phyloP scores from a whole-genome alignment of 2,329 filamentous ascomycete species.

The Ophiostoma novo-ulmi region DNA sequence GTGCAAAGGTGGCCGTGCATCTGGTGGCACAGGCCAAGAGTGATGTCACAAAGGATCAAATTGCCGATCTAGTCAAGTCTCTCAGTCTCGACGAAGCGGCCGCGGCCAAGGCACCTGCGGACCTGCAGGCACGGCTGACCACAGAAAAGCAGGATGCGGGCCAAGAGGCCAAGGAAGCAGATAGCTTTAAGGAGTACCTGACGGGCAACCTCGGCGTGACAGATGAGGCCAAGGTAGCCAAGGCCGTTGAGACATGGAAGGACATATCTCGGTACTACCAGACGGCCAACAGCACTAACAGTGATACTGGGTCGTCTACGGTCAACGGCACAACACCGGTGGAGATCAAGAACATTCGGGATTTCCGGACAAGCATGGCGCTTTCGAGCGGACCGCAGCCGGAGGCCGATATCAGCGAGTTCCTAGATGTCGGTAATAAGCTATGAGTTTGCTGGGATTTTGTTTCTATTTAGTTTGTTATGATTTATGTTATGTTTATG shows the following conservation, averaged over 20 bases:
- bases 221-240: slow-evolving; percentile 44
- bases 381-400: slow-evolving; percentile 69
- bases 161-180: slow-evolving; percentile 46
- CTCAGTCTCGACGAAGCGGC: slow-evolving; percentile 35
- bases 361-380: slow-evolving; percentile 71
- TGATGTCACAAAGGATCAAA: slow-evolving; percentile 41
- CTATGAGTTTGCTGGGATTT: slow-evolving; percentile 44
- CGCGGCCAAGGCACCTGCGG: slow-evolving; percentile 32
- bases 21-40: slow-evolving; percentile 66
- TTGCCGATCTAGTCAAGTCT: slow-evolving; percentile 38
- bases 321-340: slow-evolving; percentile 51
- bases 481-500: slow-evolving; percentile 14
- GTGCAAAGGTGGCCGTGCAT: slow-evolving; percentile 82
- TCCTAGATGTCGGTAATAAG: slow-evolving; percentile 80
- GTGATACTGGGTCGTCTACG: slow-evolving; percentile 34
- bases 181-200: slow-evolving; percentile 48
- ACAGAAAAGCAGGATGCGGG: slow-evolving; percentile 41
- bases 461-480: neutral
- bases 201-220: slow-evolving; percentile 43
- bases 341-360: slow-evolving; percentile 70
- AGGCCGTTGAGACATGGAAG: slow-evolving; percentile 37
- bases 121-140: slow-evolving; percentile 35
- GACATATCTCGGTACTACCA: slow-evolving; percentile 32
- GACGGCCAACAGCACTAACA: slow-evolving; percentile 33
- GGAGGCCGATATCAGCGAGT: slow-evolving; percentile 71